Conservation (phyloP, 2,329 filamentous ascomycete genomes). For the Nemania sp. region DNA sequence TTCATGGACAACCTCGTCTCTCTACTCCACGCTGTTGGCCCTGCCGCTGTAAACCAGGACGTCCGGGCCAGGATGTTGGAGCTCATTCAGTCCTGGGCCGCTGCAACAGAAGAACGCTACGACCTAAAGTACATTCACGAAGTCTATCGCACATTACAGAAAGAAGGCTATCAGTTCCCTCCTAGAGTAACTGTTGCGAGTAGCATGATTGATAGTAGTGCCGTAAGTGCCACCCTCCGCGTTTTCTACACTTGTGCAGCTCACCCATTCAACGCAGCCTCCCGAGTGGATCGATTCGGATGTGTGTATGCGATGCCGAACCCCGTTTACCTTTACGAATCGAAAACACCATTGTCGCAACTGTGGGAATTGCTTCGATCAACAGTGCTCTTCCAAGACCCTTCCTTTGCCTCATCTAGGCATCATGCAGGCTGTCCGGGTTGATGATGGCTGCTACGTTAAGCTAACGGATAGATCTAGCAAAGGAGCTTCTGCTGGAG, state of each 20-base stretch:
- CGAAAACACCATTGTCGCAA: conserved; percentile 98
- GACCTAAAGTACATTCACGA: conserved; percentile 89
- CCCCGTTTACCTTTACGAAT: conserved; percentile 96
- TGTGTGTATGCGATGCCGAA: conserved; percentile 97
- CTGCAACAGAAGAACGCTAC: conserved; percentile 84
- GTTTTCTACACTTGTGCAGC: conserved; percentile 21
- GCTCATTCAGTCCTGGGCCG: conserved; percentile 92
- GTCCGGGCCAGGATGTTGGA: conserved; percentile 93
- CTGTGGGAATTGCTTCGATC: conserved; percentile 97
- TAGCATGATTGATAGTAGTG: conserved; percentile 97
- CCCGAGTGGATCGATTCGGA: conserved; percentile 98
- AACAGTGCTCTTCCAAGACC: conserved; percentile 90
- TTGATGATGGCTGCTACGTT: conserved; percentile 94
- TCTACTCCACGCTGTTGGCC: conserved; percentile 82
- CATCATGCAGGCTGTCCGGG: conserved; percentile 89
- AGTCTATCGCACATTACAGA: conserved; percentile 84
- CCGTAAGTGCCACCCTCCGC: conserved; percentile 67
- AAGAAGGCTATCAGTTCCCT: conserved; percentile 89
- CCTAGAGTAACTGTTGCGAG: conserved; percentile 88
- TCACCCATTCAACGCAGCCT: conserved; percentile 67
- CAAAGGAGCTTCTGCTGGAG: conserved; percentile 52
- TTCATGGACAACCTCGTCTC: conserved; percentile 98
- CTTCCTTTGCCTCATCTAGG: conserved; percentile 91
- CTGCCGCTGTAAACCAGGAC: conserved; percentile 81
- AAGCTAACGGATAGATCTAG: conserved; percentile 84